Percentiles rank a stretch among this genome's conserved stretches.
These are phyloP conservation scores for Pirum gemmata DNA, from an alignment of 78 protist species.

Conservation along the genomic window DNA sequence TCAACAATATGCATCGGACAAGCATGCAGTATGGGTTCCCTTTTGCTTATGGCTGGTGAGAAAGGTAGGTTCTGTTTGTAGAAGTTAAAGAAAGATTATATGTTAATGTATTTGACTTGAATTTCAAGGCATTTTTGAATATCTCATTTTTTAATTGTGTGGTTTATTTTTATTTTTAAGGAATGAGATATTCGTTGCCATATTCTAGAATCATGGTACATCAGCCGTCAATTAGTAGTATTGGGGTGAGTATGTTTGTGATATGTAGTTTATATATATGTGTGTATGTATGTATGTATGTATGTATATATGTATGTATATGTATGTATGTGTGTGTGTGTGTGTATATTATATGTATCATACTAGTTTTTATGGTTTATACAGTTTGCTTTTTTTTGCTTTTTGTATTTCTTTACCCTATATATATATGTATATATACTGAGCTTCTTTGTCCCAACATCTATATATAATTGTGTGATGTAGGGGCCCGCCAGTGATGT, in stretches of 20 bases:
- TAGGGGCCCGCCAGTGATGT: too few species aligned
- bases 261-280: not conserved
- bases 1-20: conserved; percentile 55
- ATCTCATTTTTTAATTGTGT: not conserved
- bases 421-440: not conserved
- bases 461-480: too few species aligned
- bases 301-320: not conserved
- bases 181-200: conserved; percentile 51
- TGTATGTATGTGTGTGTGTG: conserved; percentile 6
- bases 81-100: too few species aligned
- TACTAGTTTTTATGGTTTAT: not conserved
- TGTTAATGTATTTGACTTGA: not conserved
- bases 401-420: not conserved
- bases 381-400: not conserved
- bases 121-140: not conserved
- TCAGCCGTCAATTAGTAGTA: conserved; percentile 50
- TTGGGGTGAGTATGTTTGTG: not conserved
- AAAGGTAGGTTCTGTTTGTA: too few species aligned
- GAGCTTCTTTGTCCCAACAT: too few species aligned
- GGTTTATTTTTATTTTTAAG: too few species aligned
- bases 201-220: conserved; percentile 58
- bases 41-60: conserved; percentile 53
- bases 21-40: conserved; percentile 57
- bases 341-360: not conserved
- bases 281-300: not conserved